phyloP scores from a whole-genome alignment of 176 grass and related monocot species.

The Triticum dicoccoides region DNA sequence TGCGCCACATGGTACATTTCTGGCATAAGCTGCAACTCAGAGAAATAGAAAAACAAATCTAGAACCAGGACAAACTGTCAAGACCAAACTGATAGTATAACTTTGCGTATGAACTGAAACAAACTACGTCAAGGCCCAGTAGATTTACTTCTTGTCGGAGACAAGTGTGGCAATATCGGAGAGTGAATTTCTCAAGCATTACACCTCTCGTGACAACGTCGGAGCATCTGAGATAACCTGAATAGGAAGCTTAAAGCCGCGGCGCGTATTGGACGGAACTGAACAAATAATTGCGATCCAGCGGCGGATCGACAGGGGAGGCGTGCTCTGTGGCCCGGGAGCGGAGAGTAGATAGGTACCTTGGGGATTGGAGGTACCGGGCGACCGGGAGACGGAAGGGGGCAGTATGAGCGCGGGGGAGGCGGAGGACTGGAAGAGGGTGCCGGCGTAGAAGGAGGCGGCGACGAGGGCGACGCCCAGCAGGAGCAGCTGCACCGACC shows the following conservation, averaged over 20 bases:
- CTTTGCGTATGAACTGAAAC: background rate
- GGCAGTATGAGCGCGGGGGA: constrained; percentile 18
- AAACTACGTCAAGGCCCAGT: background rate
- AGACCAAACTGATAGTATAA: background rate
- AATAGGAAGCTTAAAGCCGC: constrained; percentile 3
- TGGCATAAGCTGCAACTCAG: background rate
- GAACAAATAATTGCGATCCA: background rate
- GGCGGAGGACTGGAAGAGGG: constrained; percentile 59
- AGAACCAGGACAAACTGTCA: background rate
- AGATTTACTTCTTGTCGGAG: background rate
- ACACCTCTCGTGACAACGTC: background rate
- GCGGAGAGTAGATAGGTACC: background rate
- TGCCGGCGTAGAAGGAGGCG: constrained; percentile 76
- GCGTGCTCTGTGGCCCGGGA: background rate
- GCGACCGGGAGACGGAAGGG: background rate
- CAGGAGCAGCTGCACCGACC: constrained; percentile 51
- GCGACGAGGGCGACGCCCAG: constrained; percentile 56
- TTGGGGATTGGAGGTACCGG: constrained; percentile 20
- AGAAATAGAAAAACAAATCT: background rate
- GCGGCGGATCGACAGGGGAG: background rate
- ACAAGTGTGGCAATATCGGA: background rate
- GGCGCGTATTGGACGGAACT: background rate
- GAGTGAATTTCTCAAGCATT: background rate
- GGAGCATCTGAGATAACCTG: background rate
- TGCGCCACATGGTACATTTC: background rate